Base-by-base conservation (phyloP, 2,329 filamentous ascomycete species). In the Apiospora malaysiana region DNA sequence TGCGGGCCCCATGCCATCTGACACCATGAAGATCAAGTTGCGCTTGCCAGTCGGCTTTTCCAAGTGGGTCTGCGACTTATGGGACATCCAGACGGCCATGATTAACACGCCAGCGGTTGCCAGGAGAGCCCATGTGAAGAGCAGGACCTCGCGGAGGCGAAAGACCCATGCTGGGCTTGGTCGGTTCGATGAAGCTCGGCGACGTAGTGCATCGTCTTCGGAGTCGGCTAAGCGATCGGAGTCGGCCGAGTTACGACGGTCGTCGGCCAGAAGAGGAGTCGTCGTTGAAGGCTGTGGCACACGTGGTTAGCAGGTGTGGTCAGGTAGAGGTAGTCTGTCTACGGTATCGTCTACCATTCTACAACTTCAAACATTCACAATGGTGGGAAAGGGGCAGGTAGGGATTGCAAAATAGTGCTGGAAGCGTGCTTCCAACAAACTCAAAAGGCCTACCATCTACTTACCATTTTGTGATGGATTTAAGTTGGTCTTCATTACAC, bases 11-110 rank as follows among this genome's bases (percentile, higher is more conserved):
- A 99, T 99, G 78, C 96, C 96, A 81, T 99, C 96, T 0, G 94
- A 97, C 47, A 99, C 95, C 96, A 99, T 99, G 85, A 99, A 98
- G 77, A 99, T 92, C 69, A 99, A 86, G 82, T 98, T 99, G 70
- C 94, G 89, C 86, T 98, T 99, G 69, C 90, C 89, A 77, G 82
- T 70, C 86, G 84, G 76, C 66, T 74, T 75, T 63, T 74, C 70
- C 70, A 74, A 77, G 51, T 80, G 76, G 14, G 85, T 86, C 70
- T 87, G 84, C 73, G 90, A 86, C 76, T 90, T 88, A 81, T 97
- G 94, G 78, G 94, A 93, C 21, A 93, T 82, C 83, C 86, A 86
- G n/a, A 96, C 92, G 4, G 93, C 93, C 25, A 97, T 86, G 43
- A 97, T 84, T 75, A 97, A 90, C 68, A 97, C 91, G 65, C 89